Conservation (phyloP, 2,329 filamentous ascomycete genomes). For the Parascedosporium putredinis region DNA sequence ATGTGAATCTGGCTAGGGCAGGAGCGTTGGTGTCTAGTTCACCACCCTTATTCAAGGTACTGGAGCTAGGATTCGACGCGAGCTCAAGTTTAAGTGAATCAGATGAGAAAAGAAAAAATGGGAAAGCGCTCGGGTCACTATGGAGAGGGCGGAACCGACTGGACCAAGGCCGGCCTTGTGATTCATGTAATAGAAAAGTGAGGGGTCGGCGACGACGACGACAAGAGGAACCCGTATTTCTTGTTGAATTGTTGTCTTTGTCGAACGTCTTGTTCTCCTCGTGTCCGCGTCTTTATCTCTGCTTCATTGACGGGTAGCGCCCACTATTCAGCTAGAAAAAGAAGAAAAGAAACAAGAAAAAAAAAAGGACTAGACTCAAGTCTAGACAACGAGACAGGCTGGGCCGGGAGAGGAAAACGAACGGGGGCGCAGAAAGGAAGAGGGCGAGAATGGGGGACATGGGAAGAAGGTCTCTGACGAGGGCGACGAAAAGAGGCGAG, state of each 20-base stretch:
- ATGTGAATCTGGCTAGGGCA: too few species aligned
- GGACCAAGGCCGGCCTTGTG: too few species aligned
- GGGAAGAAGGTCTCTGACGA: not conserved
- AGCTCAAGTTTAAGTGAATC: too few species aligned
- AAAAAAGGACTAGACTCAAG: too few species aligned
- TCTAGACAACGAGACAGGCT: too few species aligned
- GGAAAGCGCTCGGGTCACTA: not conserved
- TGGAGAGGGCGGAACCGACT: not conserved
- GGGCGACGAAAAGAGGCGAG: not conserved
- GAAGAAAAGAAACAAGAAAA: not conserved
- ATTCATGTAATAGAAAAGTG: not conserved
- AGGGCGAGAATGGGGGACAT: not conserved
- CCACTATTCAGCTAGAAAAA: not conserved
- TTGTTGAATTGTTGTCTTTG: slow-evolving; percentile 12
- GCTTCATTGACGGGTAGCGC: not conserved
- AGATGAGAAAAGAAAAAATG: not conserved
- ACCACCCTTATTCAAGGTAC: too few species aligned
- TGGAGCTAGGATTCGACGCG: too few species aligned
- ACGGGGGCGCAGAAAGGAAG: not conserved
- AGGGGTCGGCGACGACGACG: too few species aligned
- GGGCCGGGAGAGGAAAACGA: not conserved
- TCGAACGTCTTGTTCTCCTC: not conserved
- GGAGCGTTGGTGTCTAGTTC: too few species aligned
- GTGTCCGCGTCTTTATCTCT: not conserved
- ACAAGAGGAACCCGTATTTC: too few species aligned